Conservation (phyloP, 768 basidiomycete genomes). For the Hericium coralloides region DNA sequence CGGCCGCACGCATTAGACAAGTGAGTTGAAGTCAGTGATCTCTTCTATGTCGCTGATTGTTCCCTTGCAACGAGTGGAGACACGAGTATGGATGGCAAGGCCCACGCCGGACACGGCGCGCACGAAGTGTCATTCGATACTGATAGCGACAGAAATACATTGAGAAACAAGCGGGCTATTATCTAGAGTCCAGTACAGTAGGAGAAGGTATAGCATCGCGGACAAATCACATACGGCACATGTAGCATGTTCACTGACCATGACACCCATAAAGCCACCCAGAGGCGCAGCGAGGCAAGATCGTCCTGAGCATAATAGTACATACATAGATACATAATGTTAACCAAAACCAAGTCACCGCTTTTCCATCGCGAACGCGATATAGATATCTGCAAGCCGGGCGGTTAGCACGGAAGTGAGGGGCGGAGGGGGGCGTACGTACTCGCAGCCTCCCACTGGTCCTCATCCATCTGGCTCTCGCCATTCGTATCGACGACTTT, state of each 20-base stretch:
- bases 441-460: constrained; percentile 99
- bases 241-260: no score
- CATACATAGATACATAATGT: no score
- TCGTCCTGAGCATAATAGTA: no score
- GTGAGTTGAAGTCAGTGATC: no score
- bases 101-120: background rate
- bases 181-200: background rate
- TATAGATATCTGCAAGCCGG: constrained; percentile 69
- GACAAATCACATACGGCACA: no score
- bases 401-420: background rate
- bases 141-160: background rate
- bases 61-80: no score
- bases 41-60: no score
- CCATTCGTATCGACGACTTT: constrained; percentile 82
- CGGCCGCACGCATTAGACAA: no score
- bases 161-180: background rate
- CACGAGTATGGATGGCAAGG: background rate
- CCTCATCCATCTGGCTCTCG: constrained; percentile 86
- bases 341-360: constrained; percentile 17
- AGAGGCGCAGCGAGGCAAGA: no score
- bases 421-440: constrained; percentile 26
- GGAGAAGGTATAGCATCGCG: background rate
- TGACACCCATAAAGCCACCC: no score
- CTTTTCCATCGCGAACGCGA: constrained; percentile 89
- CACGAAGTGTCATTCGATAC: background rate